phyloP scores from a whole-genome alignment of 2,329 filamentous ascomycete species.

The Penicillium sp. region DNA sequence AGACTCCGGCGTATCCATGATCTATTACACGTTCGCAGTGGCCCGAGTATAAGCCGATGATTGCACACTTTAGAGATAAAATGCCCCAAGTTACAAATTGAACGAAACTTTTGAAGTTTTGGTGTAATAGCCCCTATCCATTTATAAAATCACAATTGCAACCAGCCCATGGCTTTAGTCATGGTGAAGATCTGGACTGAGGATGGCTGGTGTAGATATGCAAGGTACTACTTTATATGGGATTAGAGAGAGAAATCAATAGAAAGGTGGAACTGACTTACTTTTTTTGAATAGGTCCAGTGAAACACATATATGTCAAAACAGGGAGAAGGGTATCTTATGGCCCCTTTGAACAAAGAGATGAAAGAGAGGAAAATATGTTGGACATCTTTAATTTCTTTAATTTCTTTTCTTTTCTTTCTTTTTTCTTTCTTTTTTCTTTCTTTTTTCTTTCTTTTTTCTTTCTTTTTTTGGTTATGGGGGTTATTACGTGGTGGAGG shows the following conservation, averaged over 20 bases:
- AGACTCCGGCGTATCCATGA: not conserved
- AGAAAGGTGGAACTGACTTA: conserved; percentile 2
- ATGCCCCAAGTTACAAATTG: not conserved
- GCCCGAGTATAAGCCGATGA: not conserved
- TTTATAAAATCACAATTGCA: conserved; percentile 17
- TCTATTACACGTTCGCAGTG: not conserved
- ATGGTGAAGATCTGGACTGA: conserved; percentile 1
- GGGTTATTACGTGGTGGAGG: not conserved
- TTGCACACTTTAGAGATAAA: not conserved
- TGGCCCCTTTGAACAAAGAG: not conserved
- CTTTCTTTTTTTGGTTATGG: not conserved
- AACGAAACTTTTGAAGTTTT: not conserved
- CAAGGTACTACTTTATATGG: conserved; percentile 4
- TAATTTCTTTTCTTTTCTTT: not conserved
- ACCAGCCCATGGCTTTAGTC: conserved; percentile 2
- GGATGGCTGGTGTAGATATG: conserved; percentile 4
- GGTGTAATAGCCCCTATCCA: conserved; percentile 9
- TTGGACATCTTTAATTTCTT: too few species aligned
- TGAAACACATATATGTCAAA: not conserved
- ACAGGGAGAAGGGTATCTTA: not conserved
- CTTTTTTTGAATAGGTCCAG: not conserved
- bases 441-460: too few species aligned
- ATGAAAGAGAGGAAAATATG: not conserved
- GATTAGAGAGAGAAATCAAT: not conserved
- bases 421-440: not conserved